Percentiles rank a stretch among this genome's conserved stretches.
Conservation (phyloP, 1,284 basidiomycete species). For the Trametes pubescens region DNA sequence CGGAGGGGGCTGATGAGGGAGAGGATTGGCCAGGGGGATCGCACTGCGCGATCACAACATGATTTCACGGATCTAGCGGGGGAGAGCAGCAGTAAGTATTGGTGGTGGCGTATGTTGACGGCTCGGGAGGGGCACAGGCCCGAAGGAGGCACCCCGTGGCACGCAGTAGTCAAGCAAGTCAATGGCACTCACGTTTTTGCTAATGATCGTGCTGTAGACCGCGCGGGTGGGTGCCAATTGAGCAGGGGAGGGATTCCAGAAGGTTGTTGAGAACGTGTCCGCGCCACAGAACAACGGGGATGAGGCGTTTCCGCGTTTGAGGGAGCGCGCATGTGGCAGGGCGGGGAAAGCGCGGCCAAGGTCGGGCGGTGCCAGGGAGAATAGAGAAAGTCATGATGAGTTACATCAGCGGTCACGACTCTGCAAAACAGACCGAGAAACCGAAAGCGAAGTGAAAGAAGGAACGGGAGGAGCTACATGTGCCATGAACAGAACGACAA, state of each 20-base stretch:
- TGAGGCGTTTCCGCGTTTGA: slow-evolving; percentile 3
- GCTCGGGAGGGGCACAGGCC: slow-evolving; percentile 6
- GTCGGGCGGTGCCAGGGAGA: slow-evolving; percentile 19
- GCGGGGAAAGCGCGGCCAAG: slow-evolving; percentile 20
- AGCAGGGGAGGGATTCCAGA: neutral
- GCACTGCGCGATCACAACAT: slow-evolving; percentile 50
- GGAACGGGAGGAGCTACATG: slow-evolving; percentile 25
- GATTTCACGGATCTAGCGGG: slow-evolving; percentile 58
- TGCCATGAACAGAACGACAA: slow-evolving; percentile 26
- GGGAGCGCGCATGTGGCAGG: slow-evolving; percentile 12
- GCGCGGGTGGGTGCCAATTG: slow-evolving; percentile 2
- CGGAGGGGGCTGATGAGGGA: neutral
- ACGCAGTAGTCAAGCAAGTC: slow-evolving; percentile 13
- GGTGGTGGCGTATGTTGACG: neutral
- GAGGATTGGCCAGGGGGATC: neutral
- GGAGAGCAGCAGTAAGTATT: neutral
- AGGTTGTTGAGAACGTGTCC: slow-evolving; percentile 6
- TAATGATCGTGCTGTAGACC: slow-evolving; percentile 63
- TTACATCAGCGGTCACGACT: slow-evolving; percentile 29
- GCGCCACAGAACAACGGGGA: neutral
- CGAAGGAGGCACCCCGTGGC: slow-evolving; percentile 16
- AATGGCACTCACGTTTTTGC: slow-evolving; percentile 66
- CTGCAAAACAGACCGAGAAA: slow-evolving; percentile 19
- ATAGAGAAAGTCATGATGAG: slow-evolving; percentile 29
- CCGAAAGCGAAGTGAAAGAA: slow-evolving; percentile 26